Conservation (phyloP, 1,139 yeast species). For the Yamadazyma pseudoaaseri region DNA sequence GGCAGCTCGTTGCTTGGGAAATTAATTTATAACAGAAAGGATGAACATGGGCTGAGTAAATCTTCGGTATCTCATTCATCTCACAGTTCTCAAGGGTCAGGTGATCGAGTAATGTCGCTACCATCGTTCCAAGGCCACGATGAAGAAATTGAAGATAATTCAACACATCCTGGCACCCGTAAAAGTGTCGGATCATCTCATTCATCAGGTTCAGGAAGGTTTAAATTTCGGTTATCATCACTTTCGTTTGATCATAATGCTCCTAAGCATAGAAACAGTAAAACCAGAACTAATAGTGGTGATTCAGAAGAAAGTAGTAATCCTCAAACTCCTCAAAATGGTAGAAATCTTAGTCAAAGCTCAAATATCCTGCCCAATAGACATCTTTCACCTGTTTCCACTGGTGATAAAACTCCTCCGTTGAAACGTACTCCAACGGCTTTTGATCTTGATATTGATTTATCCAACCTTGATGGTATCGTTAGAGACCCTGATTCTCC, state of each 20-base stretch:
- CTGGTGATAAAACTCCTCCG: neutral
- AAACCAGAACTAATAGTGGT: conserved; percentile 8
- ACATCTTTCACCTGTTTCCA: neutral
- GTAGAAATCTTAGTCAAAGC: neutral
- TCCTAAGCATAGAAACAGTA: conserved; percentile 9
- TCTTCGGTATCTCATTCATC: conserved; percentile 2
- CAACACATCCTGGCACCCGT: conserved; percentile 9
- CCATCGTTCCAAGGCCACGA: conserved; percentile 4
- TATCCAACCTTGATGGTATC: conserved; percentile 54
- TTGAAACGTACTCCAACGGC: conserved; percentile 3
- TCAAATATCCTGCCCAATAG: neutral
- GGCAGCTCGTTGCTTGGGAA: conserved; percentile 47
- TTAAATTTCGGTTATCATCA: conserved; percentile 39
- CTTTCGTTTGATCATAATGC: conserved; percentile 30
- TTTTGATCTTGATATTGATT: conserved; percentile 47
- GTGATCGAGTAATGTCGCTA: conserved; percentile 6
- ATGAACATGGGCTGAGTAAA: conserved; percentile 12
- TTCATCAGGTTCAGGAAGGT: conserved; percentile 20
- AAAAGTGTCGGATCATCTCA: conserved; percentile 20
- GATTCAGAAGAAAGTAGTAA: conserved; percentile 6
- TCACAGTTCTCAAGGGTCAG: conserved; percentile 3
- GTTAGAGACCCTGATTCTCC: conserved; percentile 29
- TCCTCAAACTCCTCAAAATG: conserved; percentile 5
- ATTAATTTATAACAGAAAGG: conserved; percentile 43
- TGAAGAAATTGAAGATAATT: conserved; percentile 4